Conservation (phyloP, 768 basidiomycete species). For the Psilocybe azurescens region DNA sequence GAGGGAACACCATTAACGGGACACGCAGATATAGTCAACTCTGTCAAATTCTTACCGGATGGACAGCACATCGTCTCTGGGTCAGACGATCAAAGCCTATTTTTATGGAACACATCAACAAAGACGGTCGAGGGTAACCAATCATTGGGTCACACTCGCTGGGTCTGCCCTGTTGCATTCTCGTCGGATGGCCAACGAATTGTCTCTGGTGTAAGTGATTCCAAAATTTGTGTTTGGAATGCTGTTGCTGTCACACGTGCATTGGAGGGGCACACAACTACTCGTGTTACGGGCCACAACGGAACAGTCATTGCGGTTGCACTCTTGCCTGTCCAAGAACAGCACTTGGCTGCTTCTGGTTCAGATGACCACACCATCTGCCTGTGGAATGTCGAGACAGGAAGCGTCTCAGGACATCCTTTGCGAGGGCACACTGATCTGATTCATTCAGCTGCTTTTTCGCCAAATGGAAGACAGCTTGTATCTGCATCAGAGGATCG, state of each 20-base stretch:
- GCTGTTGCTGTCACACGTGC: too few species aligned
- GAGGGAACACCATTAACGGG: too few species aligned
- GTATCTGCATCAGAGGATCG: constrained; percentile 10
- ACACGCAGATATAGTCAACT: neutral
- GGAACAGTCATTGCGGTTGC: too few species aligned
- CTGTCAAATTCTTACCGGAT: constrained; percentile 6
- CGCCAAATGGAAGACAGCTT: constrained; percentile 8
- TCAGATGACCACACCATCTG: constrained; percentile 14
- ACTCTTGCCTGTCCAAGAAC: neutral
- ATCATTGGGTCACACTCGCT: neutral
- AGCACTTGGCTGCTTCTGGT: constrained; percentile 5
- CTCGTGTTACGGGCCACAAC: too few species aligned
- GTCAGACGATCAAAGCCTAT: neutral
- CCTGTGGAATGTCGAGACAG: constrained; percentile 16
- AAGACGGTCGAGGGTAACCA: neutral
- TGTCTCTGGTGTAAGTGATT: too few species aligned
- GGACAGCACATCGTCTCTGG: constrained; percentile 1
- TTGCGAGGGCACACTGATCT: neutral
- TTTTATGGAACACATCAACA: neutral
- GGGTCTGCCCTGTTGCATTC: constrained; percentile 6
- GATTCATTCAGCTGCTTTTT: neutral
- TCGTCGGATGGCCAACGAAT: too few species aligned
- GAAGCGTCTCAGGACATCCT: neutral
- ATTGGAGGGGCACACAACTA: too few species aligned
- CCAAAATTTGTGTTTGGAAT: too few species aligned